These are phyloP conservation scores for Vicia villosa DNA, from an alignment of 306 rosid species.

Conservation along the genomic window DNA sequence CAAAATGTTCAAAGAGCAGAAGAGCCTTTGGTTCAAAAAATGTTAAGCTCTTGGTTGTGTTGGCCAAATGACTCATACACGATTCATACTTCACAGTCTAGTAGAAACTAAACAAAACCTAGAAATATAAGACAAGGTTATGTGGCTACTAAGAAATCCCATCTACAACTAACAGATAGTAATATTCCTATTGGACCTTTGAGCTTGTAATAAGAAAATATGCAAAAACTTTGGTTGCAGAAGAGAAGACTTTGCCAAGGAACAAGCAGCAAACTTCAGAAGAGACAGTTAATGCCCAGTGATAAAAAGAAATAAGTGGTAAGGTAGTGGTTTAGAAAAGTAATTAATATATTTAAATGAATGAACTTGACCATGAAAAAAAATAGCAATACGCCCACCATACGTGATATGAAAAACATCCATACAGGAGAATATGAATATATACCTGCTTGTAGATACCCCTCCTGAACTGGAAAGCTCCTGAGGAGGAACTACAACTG, in stretches of 20 bases:
- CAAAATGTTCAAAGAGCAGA: slow-evolving; percentile 17
- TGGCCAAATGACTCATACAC: neutral
- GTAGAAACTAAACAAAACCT: slow-evolving; percentile 19
- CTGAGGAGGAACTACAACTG: slow-evolving; percentile 85
- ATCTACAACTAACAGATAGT: slow-evolving; percentile 25
- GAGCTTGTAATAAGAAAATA: slow-evolving; percentile 15
- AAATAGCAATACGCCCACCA: slow-evolving; percentile 20
- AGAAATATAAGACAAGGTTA: neutral
- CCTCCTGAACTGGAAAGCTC: slow-evolving; percentile 60
- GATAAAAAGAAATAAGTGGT: slow-evolving; percentile 20
- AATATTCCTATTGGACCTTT: slow-evolving; percentile 5
- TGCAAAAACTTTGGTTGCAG: neutral
- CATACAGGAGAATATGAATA: slow-evolving; percentile 26
- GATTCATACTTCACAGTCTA: neutral
- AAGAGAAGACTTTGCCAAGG: neutral
- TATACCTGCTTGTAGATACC: slow-evolving; percentile 68
- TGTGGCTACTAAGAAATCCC: neutral
- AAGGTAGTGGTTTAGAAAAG: slow-evolving; percentile 3
- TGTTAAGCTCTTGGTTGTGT: neutral
- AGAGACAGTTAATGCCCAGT: slow-evolving; percentile 21
- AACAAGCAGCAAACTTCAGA: slow-evolving; percentile 26
- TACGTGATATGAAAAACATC: slow-evolving; percentile 30
- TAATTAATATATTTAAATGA: slow-evolving; percentile 10
- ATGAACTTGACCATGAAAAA: slow-evolving; percentile 29
- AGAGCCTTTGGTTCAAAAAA: slow-evolving; percentile 15